Conservation (phyloP, 2,329 filamentous ascomycete genomes). For the Sclerotinia subarctica region DNA sequence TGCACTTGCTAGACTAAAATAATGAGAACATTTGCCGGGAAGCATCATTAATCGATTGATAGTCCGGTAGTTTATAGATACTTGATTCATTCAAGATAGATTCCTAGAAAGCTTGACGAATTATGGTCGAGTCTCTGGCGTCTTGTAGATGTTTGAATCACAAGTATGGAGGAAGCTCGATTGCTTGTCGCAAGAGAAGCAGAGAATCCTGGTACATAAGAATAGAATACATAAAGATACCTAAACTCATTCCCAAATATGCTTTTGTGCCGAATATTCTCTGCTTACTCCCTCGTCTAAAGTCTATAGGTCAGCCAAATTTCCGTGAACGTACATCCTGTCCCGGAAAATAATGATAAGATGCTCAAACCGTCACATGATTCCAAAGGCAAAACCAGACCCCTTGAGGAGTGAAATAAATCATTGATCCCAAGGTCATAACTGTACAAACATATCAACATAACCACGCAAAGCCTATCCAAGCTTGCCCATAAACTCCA, state of each 20-base stretch:
- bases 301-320: background rate
- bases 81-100: background rate
- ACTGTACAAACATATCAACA: constrained; percentile 6
- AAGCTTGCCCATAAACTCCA: constrained; percentile 17
- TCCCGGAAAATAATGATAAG: background rate
- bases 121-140: background rate
- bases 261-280: background rate
- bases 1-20: background rate
- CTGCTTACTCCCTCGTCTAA: too few species aligned
- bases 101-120: background rate
- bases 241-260: background rate
- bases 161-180: background rate
- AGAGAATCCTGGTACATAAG: background rate
- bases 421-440: constrained; percentile 10
- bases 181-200: background rate
- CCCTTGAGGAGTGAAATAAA: constrained; percentile 7
- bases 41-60: background rate
- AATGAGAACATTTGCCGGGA: background rate
- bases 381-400: background rate
- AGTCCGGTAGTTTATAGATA: background rate
- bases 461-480: constrained; percentile 9
- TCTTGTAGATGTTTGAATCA: background rate
- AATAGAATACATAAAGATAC: background rate
- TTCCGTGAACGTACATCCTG: background rate
- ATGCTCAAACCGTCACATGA: background rate